Conservation (phyloP, 139 green algal species). For the Chlamydomonas incerta region DNA sequence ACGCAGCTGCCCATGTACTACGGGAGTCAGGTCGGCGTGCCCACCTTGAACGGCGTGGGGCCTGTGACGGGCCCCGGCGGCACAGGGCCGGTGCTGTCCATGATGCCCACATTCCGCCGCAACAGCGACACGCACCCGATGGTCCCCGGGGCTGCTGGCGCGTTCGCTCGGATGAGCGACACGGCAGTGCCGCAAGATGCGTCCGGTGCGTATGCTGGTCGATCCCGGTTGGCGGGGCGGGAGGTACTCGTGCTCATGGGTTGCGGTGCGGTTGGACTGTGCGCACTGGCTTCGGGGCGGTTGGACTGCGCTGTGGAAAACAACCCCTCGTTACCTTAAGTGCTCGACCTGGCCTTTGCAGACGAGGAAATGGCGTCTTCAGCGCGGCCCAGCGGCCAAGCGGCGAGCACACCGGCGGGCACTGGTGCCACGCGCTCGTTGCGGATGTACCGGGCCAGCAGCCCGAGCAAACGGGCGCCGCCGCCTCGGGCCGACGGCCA, state of each 20-base stretch:
- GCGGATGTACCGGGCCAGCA: background rate
- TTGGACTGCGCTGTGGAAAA: too few species aligned
- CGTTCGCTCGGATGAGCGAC: background rate
- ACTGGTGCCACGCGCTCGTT: too few species aligned
- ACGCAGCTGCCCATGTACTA: constrained; percentile 10
- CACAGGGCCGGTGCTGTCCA: background rate
- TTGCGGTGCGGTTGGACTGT: too few species aligned
- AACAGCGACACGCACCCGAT: constrained; percentile 21
- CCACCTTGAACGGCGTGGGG: background rate
- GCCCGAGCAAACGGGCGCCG: background rate
- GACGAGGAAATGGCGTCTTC: background rate
- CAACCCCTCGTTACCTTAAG: too few species aligned
- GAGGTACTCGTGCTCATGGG: too few species aligned
- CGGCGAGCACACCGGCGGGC: background rate
- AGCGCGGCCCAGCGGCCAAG: background rate
- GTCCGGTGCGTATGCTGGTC: constrained; percentile 4
- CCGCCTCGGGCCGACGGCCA: background rate
- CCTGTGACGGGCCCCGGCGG: background rate
- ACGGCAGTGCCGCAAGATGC: background rate
- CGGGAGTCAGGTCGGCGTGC: background rate
- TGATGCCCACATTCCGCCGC: background rate
- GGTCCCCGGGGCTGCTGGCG: too few species aligned
- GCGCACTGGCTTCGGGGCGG: too few species aligned
- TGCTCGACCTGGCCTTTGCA: too few species aligned
- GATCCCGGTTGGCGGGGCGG: too few species aligned